These are phyloP conservation scores for Globisporangium alternatum DNA, from an alignment of 352 stramenopile species.

Conservation along the genomic window DNA sequence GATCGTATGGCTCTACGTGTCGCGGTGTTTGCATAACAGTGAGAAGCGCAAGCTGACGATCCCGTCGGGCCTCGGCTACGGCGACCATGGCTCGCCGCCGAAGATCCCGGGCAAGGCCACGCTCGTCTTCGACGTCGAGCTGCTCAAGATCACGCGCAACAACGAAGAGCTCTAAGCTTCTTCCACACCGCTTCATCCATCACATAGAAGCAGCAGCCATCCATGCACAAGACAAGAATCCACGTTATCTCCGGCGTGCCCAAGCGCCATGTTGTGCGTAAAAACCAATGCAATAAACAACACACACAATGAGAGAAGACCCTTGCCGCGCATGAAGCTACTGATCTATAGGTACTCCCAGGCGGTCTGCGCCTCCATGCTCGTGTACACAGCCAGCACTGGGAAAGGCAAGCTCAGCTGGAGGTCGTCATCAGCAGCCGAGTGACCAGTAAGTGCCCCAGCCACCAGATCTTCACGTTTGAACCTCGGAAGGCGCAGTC, in stretches of 20 bases:
- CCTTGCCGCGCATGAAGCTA: not conserved
- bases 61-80: constrained; percentile 91
- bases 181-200: not conserved
- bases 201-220: not conserved
- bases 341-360: not conserved
- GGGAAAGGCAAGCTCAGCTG: too few species aligned
- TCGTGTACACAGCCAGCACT: too few species aligned
- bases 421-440: too few species aligned
- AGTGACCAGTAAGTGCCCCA: too few species aligned
- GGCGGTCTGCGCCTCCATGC: too few species aligned
- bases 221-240: not conserved
- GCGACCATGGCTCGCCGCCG: constrained; percentile 86
- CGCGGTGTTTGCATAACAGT: constrained; percentile 25
- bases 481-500: too few species aligned
- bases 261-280: not conserved
- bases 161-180: constrained; percentile 46
- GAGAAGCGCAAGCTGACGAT: constrained; percentile 88
- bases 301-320: not conserved
- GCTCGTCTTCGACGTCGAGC: constrained; percentile 97
- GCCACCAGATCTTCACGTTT: too few species aligned
- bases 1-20: constrained; percentile 1
- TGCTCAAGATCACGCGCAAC: constrained; percentile 92
- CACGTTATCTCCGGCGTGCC: not conserved
- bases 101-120: constrained; percentile 94
- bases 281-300: not conserved